Conservation (phyloP, 176 grass and related monocot genomes). For the Aegilops speltoides region DNA sequence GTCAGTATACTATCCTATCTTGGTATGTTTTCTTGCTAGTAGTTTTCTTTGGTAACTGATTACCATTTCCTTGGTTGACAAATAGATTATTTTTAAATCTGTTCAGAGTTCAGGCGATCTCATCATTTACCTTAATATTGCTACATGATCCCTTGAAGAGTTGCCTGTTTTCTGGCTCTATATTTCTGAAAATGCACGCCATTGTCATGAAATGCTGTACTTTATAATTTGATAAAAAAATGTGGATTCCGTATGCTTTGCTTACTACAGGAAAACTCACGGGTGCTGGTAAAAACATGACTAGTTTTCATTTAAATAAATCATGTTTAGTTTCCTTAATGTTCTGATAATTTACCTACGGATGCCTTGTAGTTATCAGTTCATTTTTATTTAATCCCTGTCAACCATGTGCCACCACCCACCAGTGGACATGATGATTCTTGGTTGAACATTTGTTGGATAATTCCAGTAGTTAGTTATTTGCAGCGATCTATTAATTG, state of each 20-base stretch:
- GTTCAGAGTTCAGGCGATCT: neutral
- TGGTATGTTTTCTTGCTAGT: slow-evolving; percentile 2
- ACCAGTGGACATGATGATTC: neutral
- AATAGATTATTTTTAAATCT: neutral
- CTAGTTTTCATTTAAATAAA: neutral
- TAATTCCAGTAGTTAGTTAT: neutral
- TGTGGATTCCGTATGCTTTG: neutral
- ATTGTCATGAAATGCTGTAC: neutral
- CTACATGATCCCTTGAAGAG: neutral
- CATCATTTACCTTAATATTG: slow-evolving; percentile 3
- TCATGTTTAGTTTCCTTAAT: neutral
- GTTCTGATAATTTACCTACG: neutral
- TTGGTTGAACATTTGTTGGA: slow-evolving; percentile 17
- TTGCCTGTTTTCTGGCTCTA: neutral
- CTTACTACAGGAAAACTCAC: neutral
- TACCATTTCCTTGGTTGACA: neutral
- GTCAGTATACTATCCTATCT: slow-evolving; percentile 45
- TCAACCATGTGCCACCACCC: neutral
- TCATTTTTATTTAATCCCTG: neutral
- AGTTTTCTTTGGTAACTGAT: neutral
- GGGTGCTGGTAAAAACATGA: neutral
- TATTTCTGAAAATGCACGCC: neutral
- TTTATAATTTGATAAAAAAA: neutral
- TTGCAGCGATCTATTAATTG: no score
- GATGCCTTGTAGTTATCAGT: neutral